phyloP scores from a whole-genome alignment of 495 filamentous ascomycete species.

The Pyrenopolyporus hunteri region DNA sequence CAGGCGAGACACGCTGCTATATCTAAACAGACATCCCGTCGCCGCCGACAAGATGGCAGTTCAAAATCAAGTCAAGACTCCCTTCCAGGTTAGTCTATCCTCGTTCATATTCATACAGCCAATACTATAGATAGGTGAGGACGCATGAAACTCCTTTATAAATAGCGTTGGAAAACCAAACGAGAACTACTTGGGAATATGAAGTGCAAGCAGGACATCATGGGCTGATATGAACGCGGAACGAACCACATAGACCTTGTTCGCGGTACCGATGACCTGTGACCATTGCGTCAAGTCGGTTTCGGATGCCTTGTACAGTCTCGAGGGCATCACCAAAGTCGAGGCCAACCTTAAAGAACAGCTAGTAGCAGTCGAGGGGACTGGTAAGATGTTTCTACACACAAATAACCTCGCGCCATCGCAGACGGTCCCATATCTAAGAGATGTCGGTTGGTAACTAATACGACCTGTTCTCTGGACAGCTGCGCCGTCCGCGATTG shows the following conservation, averaged over 20 bases:
- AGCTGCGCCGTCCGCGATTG: conserved; percentile 86
- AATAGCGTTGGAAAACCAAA: no score
- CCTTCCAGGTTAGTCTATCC: conserved; percentile 52
- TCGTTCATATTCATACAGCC: conserved; percentile 2
- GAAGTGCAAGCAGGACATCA: conserved; percentile 6
- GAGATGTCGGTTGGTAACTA: background rate
- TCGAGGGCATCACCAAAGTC: conserved; percentile 74
- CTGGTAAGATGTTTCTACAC: conserved; percentile 51
- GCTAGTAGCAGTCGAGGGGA: conserved; percentile 72
- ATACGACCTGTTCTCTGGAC: conserved; percentile 28
- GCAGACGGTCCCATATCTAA: background rate
- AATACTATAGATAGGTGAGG: no score
- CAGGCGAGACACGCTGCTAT: conserved; percentile 18
- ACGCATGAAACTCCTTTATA: no score
- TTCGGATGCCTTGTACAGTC: conserved; percentile 71
- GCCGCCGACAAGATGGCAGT: conserved; percentile 30
- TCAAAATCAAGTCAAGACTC: conserved; percentile 46
- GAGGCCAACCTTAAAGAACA: conserved; percentile 69
- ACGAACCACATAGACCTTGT: conserved; percentile 70
- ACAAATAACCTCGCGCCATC: background rate
- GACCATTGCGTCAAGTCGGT: conserved; percentile 85
- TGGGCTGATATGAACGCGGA: conserved; percentile 33
- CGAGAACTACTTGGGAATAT: no score
- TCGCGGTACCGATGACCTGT: conserved; percentile 93
- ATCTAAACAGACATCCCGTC: conserved; percentile 8